Base-by-base conservation (phyloP, 768 basidiomycete genomes). In the Agaricus blazei region DNA sequence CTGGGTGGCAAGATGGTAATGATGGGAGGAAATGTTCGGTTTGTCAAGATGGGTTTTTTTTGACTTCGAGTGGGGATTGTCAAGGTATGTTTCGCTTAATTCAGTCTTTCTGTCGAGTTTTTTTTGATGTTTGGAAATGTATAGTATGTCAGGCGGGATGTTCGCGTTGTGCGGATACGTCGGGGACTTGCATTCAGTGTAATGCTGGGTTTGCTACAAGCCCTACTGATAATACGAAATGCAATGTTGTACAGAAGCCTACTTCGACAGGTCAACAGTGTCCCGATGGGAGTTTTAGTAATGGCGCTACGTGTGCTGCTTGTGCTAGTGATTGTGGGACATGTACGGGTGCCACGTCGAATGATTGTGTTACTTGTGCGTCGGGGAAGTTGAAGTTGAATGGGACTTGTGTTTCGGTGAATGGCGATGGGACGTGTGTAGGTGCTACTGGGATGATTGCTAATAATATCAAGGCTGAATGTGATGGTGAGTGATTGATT, bases 381-480 rank as follows among this genome's bases (percentile, higher is more conserved):
- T 64, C 73, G 0, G 85, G 85, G 1, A 77, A 74, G 47, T 90
- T 79, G 60, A 65, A 78, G 19, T 76, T 89, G 54, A 83, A 87
- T 48, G 88, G 90, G 0, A 74, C 66, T 44, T 94, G 93, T 65
- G 88, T 93, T 15, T 68, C 75, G 46, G 74, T 85, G 31, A 79
- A 84, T 63, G 69, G 69, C 14, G 76, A 80, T 58, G 93, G 93
- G 3, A 81, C 90, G 8, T 96, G 93, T 70, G 72, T 79, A 44
- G 84, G 83, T 6, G 78, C 88, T 9, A 80, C 75, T 60, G 69
- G 69, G 45, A 72, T 89, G 59, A 80, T 94, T 36, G 90, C 83
- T 23, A 88, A 96, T 61, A 91, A 90, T 61, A 77, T 79, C 65
- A 94, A 93, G 70, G 72, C 79, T n/a, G 82, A 84, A 62, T 95